Conservation (phyloP, 2,329 filamentous ascomycete genomes). For the Gliomastix tumulicola region DNA sequence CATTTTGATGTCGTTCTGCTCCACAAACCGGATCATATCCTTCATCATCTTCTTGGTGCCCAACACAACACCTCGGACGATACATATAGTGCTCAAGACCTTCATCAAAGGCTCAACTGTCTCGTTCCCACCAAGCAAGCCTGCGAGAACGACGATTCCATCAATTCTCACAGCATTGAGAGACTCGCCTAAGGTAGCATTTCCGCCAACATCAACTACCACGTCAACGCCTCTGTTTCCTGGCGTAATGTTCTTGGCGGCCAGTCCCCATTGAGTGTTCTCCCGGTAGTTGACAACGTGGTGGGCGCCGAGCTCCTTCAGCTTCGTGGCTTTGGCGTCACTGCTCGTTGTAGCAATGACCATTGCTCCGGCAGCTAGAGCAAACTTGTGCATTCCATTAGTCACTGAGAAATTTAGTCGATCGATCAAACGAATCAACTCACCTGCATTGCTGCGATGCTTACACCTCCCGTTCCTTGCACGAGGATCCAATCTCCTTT, state of each 20-base stretch:
- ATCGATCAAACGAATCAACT: no score
- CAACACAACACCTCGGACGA: conserved; percentile 17
- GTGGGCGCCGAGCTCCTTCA: conserved; percentile 49
- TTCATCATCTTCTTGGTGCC: conserved; percentile 17
- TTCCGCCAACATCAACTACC: conserved; percentile 60
- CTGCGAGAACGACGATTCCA: conserved; percentile 23
- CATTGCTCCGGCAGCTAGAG: conserved; percentile 39
- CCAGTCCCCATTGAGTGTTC: conserved; percentile 51
- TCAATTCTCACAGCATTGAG: conserved; percentile 37
- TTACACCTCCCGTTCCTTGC: conserved; percentile 32
- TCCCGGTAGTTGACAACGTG: conserved; percentile 55
- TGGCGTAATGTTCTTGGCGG: conserved; percentile 40
- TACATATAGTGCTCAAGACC: conserved; percentile 15
- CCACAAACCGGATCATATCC: conserved; percentile 20
- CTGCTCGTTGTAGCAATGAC: conserved; percentile 55
- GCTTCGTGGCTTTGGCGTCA: conserved; percentile 41
- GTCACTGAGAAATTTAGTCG: no score
- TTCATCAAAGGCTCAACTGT: conserved; percentile 13
- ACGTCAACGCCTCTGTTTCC: conserved; percentile 49
- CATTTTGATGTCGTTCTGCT: conserved; percentile 19
- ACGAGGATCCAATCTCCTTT: conserved; percentile 23
- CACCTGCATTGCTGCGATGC: conserved; percentile 22
- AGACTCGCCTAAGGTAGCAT: conserved; percentile 50
- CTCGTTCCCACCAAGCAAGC: conserved; percentile 20
- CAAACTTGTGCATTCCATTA: no score